These are phyloP conservation scores for Coprinellus micaceus DNA, from an alignment of 768 basidiomycete genomes.

Conservation along the genomic window DNA sequence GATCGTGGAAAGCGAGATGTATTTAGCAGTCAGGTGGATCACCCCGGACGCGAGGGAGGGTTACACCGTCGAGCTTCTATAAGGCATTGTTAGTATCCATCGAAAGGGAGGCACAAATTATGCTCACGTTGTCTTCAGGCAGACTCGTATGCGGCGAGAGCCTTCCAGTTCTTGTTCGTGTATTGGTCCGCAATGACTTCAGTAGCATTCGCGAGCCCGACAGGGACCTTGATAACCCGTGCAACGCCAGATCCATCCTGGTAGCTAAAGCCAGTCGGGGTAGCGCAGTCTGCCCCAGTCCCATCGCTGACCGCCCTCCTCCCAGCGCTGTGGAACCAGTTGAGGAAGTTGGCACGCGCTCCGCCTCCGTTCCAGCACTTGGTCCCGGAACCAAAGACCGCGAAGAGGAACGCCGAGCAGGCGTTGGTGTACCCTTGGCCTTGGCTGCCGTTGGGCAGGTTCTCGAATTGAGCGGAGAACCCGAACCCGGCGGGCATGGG, in stretches of 20 bases:
- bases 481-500: slow-evolving; percentile 16
- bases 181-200: neutral
- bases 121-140: no score
- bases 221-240: neutral
- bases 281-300: neutral
- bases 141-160: neutral
- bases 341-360: slow-evolving; percentile 5
- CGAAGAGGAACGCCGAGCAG: slow-evolving; percentile 8
- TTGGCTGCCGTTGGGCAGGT: slow-evolving; percentile 13
- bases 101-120: no score
- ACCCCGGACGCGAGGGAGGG: no score
- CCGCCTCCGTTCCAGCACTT: slow-evolving; percentile 16
- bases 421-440: slow-evolving; percentile 13
- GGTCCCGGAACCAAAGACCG: slow-evolving; percentile 14
- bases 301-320: neutral
- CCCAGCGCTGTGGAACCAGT: slow-evolving; percentile 13
- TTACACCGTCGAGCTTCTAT: no score
- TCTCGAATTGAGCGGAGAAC: slow-evolving; percentile 14
- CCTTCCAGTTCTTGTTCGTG: slow-evolving; percentile 1
- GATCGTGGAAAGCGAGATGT: no score
- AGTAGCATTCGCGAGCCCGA: neutral
- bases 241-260: neutral
- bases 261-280: neutral
- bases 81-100: no score
- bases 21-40: no score